phyloP scores from a whole-genome alignment of 305 asterid genomes.

The Solanum aculeatissimum region DNA sequence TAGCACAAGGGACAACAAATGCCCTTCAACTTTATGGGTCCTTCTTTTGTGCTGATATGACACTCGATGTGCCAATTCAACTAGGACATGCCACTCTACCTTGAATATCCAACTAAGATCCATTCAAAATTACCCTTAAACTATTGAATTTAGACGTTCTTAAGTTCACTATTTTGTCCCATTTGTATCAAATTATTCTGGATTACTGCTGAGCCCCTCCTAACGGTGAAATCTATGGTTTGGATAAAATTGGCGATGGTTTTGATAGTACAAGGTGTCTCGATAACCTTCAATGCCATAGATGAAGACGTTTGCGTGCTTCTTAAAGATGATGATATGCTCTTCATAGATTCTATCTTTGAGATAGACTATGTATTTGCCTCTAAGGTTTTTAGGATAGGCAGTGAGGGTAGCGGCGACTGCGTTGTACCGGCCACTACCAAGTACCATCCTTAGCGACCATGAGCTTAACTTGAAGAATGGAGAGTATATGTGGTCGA shows the following conservation, averaged over 20 bases:
- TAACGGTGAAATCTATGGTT: conserved; percentile 64
- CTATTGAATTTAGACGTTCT: too few relatives aligned
- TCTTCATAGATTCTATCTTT: conserved; percentile 58
- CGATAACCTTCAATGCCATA: conserved; percentile 70
- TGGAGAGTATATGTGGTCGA: too few relatives aligned
- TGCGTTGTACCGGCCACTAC: conserved; percentile 44
- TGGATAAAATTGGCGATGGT: conserved; percentile 46
- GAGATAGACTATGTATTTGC: conserved; percentile 52
- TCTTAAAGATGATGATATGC: conserved; percentile 30
- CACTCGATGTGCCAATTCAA: neutral
- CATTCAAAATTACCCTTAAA: too few relatives aligned
- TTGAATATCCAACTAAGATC: too few relatives aligned
- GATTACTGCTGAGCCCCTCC: conserved; percentile 48
- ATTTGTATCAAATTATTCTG: neutral
- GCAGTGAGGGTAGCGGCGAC: conserved; percentile 32
- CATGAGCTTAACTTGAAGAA: neutral
- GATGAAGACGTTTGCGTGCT: conserved; percentile 37
- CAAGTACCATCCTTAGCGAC: conserved; percentile 67
- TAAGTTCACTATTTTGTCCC: too few relatives aligned
- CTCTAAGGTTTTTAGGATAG: conserved; percentile 27
- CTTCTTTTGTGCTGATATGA: neutral
- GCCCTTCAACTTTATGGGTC: neutral
- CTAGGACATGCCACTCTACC: neutral
- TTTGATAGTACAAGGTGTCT: conserved; percentile 66
- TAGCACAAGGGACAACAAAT: neutral